phyloP scores from a whole-genome alignment of 2,329 filamentous ascomycete genomes.

The Hymenoscyphus infarciens region DNA sequence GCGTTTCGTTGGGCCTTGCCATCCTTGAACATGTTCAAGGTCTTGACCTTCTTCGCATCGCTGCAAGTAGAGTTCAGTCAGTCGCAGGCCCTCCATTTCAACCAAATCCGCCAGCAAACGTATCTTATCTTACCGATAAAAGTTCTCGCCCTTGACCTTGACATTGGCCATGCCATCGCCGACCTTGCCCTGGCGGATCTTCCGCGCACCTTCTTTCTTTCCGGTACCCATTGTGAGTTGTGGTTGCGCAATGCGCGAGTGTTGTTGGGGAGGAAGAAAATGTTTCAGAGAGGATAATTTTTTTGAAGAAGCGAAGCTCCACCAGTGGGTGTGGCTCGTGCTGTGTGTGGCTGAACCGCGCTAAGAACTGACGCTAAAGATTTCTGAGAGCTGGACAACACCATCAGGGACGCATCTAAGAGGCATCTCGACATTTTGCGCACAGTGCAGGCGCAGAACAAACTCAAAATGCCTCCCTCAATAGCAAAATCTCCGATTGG shows the following conservation, averaged over 20 bases:
- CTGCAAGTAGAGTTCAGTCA: constrained; percentile 32
- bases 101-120: constrained; percentile 22
- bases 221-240: constrained; percentile 69
- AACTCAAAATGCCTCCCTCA: constrained; percentile 29
- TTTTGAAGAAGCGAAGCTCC: constrained; percentile 16
- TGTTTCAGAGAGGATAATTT: constrained; percentile 17
- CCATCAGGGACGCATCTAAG: constrained; percentile 1
- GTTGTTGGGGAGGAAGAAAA: constrained; percentile 15
- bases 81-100: constrained; percentile 2
- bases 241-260: constrained; percentile 20
- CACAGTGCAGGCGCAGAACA: constrained; percentile 8
- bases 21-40: constrained; percentile 85
- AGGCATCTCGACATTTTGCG: neutral
- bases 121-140: constrained; percentile 67
- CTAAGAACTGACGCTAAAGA: constrained; percentile 21
- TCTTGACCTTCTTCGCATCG: constrained; percentile 81
- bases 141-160: constrained; percentile 94
- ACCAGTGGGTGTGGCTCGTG: constrained; percentile 27
- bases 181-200: constrained; percentile 78
- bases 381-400: constrained; percentile 11
- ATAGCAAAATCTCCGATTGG: constrained; percentile 29
- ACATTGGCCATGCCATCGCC: constrained; percentile 89
- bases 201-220: constrained; percentile 87
- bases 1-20: constrained; percentile 80
- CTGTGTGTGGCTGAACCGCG: constrained; percentile 8